phyloP scores from a whole-genome alignment of 371 early-diverging fungal species.

The Mortierella sp. region DNA sequence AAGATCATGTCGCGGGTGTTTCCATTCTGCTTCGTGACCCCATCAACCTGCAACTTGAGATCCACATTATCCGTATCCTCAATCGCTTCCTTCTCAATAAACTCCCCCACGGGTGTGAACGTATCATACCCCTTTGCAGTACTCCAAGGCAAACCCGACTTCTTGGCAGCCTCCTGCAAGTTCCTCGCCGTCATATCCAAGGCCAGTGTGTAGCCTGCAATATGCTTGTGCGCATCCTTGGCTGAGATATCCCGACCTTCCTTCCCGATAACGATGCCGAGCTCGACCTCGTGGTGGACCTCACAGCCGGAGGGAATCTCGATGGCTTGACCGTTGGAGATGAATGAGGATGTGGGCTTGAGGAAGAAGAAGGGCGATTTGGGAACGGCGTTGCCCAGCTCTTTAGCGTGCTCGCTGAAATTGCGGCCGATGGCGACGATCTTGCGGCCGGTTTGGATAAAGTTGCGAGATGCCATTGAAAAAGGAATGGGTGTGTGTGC shows the following conservation, averaged over 20 bases:
- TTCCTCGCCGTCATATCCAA: constrained; percentile 96
- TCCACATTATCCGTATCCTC: constrained; percentile 80
- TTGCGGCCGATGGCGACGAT: constrained; percentile 95
- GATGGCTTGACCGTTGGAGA: constrained; percentile 78
- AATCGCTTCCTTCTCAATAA: constrained; percentile 84
- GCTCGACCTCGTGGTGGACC: constrained; percentile 97
- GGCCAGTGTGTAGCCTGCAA: constrained; percentile 87
- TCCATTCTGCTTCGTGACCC: constrained; percentile 83
- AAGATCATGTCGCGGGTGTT: constrained; percentile 94
- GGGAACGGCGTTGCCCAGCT: constrained; percentile 93
- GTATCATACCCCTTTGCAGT: constrained; percentile 96
- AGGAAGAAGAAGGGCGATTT: constrained; percentile 93
- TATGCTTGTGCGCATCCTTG: constrained; percentile 68
- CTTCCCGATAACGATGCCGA: constrained; percentile 95
- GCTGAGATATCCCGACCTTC: constrained; percentile 81
- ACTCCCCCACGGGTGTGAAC: constrained; percentile 91
- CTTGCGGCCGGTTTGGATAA: constrained; percentile 79
- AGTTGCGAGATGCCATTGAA: constrained; percentile 59
- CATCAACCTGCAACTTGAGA: constrained; percentile 85
- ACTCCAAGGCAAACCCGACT: constrained; percentile 92
- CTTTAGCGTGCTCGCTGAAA: constrained; percentile 93
- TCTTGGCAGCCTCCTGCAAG: constrained; percentile 82
- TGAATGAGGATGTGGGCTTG: constrained; percentile 94
- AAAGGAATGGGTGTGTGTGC: background rate
- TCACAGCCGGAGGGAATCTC: constrained; percentile 84